phyloP scores from a whole-genome alignment of 108 stramenopile species.

The Seminavis robusta region DNA sequence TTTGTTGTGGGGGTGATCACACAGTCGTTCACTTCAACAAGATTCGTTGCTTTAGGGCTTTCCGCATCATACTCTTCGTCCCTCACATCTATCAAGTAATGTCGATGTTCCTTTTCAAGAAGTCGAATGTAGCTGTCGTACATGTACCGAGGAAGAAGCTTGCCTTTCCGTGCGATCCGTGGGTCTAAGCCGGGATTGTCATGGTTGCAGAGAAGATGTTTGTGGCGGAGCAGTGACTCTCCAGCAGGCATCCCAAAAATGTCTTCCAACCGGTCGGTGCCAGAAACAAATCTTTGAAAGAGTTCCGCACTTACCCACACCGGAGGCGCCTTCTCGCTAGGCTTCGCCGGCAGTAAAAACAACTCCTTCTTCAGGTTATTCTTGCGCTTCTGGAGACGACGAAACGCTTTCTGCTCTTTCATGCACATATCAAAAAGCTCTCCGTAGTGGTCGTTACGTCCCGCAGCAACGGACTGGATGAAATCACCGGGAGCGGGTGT shows the following conservation, averaged over 20 bases:
- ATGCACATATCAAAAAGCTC: too few species aligned
- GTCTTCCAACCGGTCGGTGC: slow-evolving; percentile 43
- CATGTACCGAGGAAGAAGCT: slow-evolving; percentile 43
- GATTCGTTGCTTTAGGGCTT: background rate
- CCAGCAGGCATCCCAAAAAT: slow-evolving; percentile 16
- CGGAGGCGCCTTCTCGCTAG: background rate
- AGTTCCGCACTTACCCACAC: slow-evolving; percentile 56
- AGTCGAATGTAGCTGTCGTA: slow-evolving; percentile 39
- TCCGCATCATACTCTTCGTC: background rate
- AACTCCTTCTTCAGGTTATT: background rate
- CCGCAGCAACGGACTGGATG: too few species aligned
- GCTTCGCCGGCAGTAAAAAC: background rate
- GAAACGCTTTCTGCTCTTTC: too few species aligned
- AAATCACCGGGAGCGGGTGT: too few species aligned
- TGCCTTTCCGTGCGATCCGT: slow-evolving; percentile 40
- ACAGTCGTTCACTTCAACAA: background rate
- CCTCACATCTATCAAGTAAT: background rate
- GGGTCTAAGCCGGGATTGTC: slow-evolving; percentile 38
- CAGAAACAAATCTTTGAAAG: slow-evolving; percentile 52
- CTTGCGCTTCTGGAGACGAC: background rate
- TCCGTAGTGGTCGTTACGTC: too few species aligned
- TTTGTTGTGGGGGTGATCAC: slow-evolving; percentile 9
- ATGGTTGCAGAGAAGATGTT: slow-evolving; percentile 50
- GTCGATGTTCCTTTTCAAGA: slow-evolving; percentile 28
- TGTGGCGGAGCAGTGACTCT: slow-evolving; percentile 22